phyloP scores from a whole-genome alignment of 192 early-diverging fungal species.

The Backusella sp. region DNA sequence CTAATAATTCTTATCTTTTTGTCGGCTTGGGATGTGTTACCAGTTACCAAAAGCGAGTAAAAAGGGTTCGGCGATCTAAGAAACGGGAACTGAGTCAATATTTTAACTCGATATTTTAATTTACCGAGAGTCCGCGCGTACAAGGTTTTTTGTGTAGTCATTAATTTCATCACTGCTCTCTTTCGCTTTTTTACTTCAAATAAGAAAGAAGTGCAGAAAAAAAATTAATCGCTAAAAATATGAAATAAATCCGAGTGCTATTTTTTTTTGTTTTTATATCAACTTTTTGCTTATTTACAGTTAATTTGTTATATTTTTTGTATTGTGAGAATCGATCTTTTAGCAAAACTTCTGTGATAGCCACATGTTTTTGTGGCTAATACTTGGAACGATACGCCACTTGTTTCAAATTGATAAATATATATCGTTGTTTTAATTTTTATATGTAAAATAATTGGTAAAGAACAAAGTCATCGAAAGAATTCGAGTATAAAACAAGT shows the following conservation, averaged over 20 bases:
- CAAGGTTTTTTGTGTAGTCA: neutral
- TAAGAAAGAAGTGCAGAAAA: no score
- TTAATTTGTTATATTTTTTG: neutral
- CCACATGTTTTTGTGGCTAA: slow-evolving; percentile 1
- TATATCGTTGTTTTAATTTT: neutral
- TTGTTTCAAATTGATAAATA: slow-evolving; percentile 3
- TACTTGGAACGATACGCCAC: neutral
- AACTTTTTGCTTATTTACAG: no score
- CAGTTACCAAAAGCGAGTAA: neutral
- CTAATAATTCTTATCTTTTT: neutral
- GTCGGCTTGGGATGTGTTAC: neutral
- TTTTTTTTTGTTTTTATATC: no score
- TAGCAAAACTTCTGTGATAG: neutral
- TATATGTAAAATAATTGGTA: neutral
- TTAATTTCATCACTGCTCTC: neutral
- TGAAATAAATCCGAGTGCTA: neutral
- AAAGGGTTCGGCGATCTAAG: neutral
- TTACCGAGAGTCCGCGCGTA: neutral
- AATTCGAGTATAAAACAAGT: no score
- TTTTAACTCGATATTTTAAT: neutral
- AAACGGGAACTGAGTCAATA: neutral
- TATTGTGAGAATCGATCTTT: neutral
- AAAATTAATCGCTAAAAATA: neutral
- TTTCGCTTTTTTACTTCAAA: neutral
- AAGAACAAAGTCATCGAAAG: neutral